Conservation (phyloP, 176 grass and related monocot species). For the Musa itinerans region DNA sequence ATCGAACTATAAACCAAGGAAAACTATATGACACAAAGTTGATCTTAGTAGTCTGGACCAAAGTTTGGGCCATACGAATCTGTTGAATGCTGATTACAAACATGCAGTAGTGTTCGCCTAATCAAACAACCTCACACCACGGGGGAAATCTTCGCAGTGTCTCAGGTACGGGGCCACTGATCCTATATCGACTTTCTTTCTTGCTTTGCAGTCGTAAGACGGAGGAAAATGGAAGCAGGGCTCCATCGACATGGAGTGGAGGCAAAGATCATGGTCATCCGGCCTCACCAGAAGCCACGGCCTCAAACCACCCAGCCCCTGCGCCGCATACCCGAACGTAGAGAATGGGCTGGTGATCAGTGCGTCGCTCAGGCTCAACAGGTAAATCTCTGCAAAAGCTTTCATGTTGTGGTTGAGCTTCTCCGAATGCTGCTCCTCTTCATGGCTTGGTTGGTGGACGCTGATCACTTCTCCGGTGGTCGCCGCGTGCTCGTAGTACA, state of each 20-base stretch:
- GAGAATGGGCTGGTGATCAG: not conserved
- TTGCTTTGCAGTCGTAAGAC: conserved; percentile 43
- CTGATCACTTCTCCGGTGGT: conserved; percentile 1
- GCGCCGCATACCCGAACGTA: conserved; percentile 47
- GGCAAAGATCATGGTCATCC: conserved; percentile 27
- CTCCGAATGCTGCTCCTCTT: conserved; percentile 4
- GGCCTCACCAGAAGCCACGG: conserved; percentile 4
- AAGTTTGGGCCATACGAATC: too few species aligned
- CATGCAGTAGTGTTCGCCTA: not conserved
- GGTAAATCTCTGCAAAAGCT: conserved; percentile 7
- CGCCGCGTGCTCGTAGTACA: conserved; percentile 6
- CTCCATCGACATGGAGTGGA: conserved; percentile 57
- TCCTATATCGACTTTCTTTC: conserved; percentile 49
- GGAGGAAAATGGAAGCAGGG: conserved; percentile 92
- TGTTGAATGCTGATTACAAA: too few species aligned
- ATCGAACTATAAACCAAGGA: too few species aligned
- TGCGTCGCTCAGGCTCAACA: not conserved
- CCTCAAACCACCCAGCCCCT: conserved; percentile 24
- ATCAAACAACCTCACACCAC: conserved; percentile 70
- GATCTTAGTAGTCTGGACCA: too few species aligned
- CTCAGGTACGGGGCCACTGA: conserved; percentile 46
- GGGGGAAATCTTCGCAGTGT: conserved; percentile 76
- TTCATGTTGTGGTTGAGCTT: conserved; percentile 4
- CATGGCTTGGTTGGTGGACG: conserved; percentile 12
- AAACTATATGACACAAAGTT: too few species aligned